Percentiles rank a stretch among this genome's conserved stretches.
Evolutionary conservation across 805 yeast species (phyloP).

Genomic region (Saturnispora mendoncae): DNA sequence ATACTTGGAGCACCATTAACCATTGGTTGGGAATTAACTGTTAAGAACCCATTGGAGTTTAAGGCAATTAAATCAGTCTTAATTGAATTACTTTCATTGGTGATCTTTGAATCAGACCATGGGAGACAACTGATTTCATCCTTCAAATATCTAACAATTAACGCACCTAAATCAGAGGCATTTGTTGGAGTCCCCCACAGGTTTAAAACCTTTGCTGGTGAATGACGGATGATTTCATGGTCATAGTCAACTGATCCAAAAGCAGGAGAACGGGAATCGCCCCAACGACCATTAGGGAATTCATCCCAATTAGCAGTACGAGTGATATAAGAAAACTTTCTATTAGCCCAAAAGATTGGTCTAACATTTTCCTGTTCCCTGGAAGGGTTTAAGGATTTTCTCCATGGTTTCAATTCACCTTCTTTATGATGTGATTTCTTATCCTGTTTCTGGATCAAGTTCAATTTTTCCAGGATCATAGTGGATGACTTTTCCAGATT

Average conservation of each 20-base stretch:
- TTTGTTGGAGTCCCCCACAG: constrained; percentile 80
- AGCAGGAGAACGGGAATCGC: constrained; percentile 96
- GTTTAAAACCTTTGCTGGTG: constrained; percentile 68
- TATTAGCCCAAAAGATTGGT: constrained; percentile 93
- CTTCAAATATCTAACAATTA: constrained; percentile 60
- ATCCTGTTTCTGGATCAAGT: constrained; percentile 32
- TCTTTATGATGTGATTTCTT: constrained; percentile 14
- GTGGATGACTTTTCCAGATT: constrained; percentile 86
- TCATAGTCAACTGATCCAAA: constrained; percentile 87
- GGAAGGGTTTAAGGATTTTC: constrained; percentile 75
- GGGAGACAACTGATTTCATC: constrained; percentile 74
- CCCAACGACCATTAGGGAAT: constrained; percentile 98
- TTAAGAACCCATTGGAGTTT: constrained; percentile 60
- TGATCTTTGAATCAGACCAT: constrained; percentile 90
- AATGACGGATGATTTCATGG: constrained; percentile 71
- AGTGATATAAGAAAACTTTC: constrained; percentile 81
- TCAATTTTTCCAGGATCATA: constrained; percentile 74
- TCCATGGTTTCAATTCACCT: constrained; percentile 61
- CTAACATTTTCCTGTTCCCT: constrained; percentile 76
- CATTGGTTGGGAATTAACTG: constrained; percentile 92
- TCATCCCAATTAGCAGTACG: constrained; percentile 96
- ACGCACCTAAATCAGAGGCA: constrained; percentile 47
- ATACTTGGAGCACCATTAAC: constrained; percentile 69
- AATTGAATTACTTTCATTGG: constrained; percentile 63
- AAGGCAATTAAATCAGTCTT: constrained; percentile 49